phyloP scores from a whole-genome alignment of 2,329 filamentous ascomycete genomes.

The Pseudocercospora pini-densiflorae region DNA sequence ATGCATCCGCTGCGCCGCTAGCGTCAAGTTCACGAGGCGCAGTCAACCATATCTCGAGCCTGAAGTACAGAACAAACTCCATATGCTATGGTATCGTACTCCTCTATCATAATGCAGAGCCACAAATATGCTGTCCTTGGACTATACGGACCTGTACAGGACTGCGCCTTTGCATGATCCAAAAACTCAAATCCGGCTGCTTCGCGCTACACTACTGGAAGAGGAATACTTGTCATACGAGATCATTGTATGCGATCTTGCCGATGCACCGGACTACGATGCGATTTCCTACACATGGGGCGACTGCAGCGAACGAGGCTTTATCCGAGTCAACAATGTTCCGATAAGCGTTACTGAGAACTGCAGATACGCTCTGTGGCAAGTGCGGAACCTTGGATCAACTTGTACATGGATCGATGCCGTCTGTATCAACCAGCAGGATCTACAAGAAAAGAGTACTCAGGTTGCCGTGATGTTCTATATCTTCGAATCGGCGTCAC shows the following conservation, averaged over 20 bases:
- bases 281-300: not conserved
- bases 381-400: not conserved
- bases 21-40: too few relatives aligned
- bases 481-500: constrained; percentile 5
- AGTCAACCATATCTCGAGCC: too few relatives aligned
- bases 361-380: not conserved
- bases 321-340: not conserved
- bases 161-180: too few relatives aligned
- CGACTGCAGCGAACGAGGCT: not conserved
- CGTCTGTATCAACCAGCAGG: constrained; percentile 8
- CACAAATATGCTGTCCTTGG: too few relatives aligned
- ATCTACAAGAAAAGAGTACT: not conserved
- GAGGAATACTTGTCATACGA: too few relatives aligned
- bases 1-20: too few relatives aligned
- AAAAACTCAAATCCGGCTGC: too few relatives aligned
- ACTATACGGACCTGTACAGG: too few relatives aligned
- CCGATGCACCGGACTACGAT: not conserved
- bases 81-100: too few relatives aligned
- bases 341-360: not conserved
- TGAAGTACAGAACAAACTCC: too few relatives aligned
- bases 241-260: not conserved
- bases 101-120: too few relatives aligned
- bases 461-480: constrained; percentile 4
- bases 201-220: too few relatives aligned
- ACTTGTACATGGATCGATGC: not conserved